Conservation (phyloP, 495 filamentous ascomycete species). For the Emericellopsis terricola region DNA sequence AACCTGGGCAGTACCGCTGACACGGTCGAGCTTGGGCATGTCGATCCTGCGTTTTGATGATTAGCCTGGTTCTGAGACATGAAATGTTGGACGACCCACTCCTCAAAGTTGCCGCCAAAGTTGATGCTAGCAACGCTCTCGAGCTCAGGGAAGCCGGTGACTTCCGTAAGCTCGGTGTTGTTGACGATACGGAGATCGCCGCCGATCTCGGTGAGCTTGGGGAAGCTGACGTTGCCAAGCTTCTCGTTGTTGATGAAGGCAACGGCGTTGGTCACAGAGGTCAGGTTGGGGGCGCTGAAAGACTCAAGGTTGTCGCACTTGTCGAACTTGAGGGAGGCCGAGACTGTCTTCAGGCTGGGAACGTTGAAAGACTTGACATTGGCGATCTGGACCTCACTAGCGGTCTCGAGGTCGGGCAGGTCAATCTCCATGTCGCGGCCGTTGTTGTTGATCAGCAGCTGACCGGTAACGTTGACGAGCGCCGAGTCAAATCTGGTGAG, state of each 20-base stretch:
- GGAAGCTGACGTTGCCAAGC: constrained; percentile 62
- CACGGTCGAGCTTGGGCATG: constrained; percentile 50
- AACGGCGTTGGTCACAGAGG: constrained; percentile 42
- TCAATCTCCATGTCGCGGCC: constrained; percentile 34
- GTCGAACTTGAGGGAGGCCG: constrained; percentile 69
- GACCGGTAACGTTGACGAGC: constrained; percentile 46
- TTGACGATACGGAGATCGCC: constrained; percentile 73
- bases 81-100: constrained; percentile 39
- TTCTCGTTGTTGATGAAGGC: constrained; percentile 62
- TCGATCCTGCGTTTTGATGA: constrained; percentile 34
- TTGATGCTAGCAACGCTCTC: constrained; percentile 62
- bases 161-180: constrained; percentile 51
- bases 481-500: constrained; percentile 52
- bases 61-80: background rate
- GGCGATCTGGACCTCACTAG: constrained; percentile 71
- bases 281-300: constrained; percentile 66
- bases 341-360: constrained; percentile 61
- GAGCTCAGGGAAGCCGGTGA: constrained; percentile 50
- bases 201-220: constrained; percentile 43
- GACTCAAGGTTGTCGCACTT: constrained; percentile 47
- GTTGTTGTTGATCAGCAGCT: constrained; percentile 49
- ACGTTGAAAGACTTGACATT: constrained; percentile 59
- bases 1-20: constrained; percentile 76
- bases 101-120: constrained; percentile 67
- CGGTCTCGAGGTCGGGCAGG: constrained; percentile 63